Percentiles rank a stretch among this genome's conserved stretches.
These are phyloP conservation scores for Sporothrix humicola DNA, from an alignment of 2,329 filamentous ascomycete genomes.

Conservation along the genomic window DNA sequence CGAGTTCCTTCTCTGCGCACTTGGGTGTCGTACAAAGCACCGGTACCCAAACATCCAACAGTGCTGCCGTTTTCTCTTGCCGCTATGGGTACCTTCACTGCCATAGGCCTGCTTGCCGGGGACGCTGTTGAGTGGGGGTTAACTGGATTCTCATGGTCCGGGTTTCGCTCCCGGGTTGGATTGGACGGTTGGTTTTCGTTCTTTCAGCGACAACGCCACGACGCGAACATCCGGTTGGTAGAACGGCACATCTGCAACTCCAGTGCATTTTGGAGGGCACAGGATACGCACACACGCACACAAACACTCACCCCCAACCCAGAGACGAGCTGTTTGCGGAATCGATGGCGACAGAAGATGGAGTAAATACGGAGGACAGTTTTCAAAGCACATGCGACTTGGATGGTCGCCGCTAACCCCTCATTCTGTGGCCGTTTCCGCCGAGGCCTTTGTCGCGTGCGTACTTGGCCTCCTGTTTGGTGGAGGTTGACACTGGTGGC, in stretches of 20 bases:
- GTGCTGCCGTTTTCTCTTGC: constrained; percentile 12
- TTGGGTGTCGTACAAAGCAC: not conserved
- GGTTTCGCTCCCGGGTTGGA: not conserved
- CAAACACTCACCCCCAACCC: not conserved
- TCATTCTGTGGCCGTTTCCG: constrained; percentile 7
- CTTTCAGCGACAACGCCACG: not conserved
- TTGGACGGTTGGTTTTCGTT: constrained; percentile 1
- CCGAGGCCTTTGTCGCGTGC: constrained; percentile 13
- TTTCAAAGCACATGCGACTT: not conserved
- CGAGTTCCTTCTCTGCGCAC: not conserved
- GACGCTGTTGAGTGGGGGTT: not conserved
- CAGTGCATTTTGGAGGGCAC: too few species aligned
- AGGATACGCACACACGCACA: not conserved
- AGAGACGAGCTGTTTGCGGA: not conserved
- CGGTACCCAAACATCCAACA: not conserved
- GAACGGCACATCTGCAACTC: not conserved
- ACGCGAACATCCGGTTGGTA: not conserved
- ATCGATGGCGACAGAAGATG: too few species aligned
- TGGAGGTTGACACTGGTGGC: not conserved
- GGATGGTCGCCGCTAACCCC: not conserved
- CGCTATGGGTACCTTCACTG: not conserved
- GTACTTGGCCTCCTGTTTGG: not conserved
- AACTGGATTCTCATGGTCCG: not conserved
- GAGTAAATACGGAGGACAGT: not conserved
- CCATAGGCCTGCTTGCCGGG: constrained; percentile 14